Evolutionary conservation across 1,284 basidiomycete species (phyloP), one percentile per base, ranked within the genome.

Genomic region (Agroathelia rolfsii): DNA sequence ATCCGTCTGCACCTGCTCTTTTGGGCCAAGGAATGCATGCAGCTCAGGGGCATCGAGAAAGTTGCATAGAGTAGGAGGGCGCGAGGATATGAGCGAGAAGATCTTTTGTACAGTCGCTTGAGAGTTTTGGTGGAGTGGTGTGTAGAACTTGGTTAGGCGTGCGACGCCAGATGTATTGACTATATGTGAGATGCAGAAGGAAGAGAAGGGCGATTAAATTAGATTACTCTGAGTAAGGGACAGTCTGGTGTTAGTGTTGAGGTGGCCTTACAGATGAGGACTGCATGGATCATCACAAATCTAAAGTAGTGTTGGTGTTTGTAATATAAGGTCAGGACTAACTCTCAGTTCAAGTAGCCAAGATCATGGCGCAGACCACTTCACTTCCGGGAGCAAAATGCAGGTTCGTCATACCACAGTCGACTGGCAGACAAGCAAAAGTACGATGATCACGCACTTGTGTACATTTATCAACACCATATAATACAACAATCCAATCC

Each of bases 71-170:
- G 76, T 74, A 0, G 72, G 58, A 5, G 84, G 81, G 9, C 88
- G 75, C 33, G 78, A 66, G 29, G 76, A 81, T 27, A 94, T 74
- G 32, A 93, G 69, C 10, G 77, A 76, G 56, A 86, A 93, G 51
- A 93, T 92, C 62, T 82, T 80, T 43, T 81, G 74, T 32, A 88
- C 72, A 27, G 90, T 68, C 4, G 68, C 68, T 54, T 84, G 78
- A 3, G 76, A 62, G 12, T 81, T 73, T 37, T 82, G 80, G 33
- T 84, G 76, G 17, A 87, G 64, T 2, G 85, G 79, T 3, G 85
- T 86, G 64, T 95, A 99, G 72, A 96, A 98, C 60, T 96, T 97
- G 45, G 88, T 86, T 37, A 99, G 64, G 29, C 95, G 80, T 8
- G 95, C 79, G 41, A 94, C 80, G 27, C 90, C 92, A 42, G 75